Evolutionary conservation across 495 filamentous ascomycete species (phyloP), one percentile per base, ranked within the genome.

Genomic region (Penicillium turbatum): DNA sequence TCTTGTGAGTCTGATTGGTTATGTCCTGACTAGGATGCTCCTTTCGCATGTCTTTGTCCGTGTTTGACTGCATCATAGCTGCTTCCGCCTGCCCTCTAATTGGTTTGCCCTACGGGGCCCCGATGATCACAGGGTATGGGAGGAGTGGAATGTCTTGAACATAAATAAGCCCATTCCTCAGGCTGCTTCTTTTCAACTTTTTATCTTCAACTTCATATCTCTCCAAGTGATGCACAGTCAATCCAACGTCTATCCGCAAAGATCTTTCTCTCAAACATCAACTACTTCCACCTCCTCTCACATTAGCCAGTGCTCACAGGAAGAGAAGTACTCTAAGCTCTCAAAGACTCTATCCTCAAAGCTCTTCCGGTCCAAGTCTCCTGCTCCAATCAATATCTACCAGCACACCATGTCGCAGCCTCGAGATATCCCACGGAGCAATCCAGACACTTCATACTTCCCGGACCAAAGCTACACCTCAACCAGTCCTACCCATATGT

Each of bases 31-130:
- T 17, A 0, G 13, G 6, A 9, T 13, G 11, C 37, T 21, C 6
- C 34, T 37, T 43, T 13, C 5, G 19, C 34, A 13, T 12, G 26
- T 21, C 21, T 30, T 31, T 30, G 41, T 30, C 41, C 41, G 9
- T 13, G 8, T 44, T 38, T 27, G 32, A 38, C n/a, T 26, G 21
- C 47, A 49, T 49, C 32, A 49, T 49, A 15, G 38, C 30, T 30
- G 1, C 30, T 3, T n/a, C 8, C 0, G 4, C 29, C 52, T 56
- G 37, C 41, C 27, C 19, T 59, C n/a, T 66, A 52, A 50, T 60
- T 66, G 63, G 63, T 56, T 15, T 66, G 63, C 63, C 60, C 60
- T 66, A 66, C 47, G 39, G 50, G 31, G 45, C 26, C 40, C 39
- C 34, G 56, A 59, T n/a, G 52, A 62, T 60, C 60, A 39, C 19